A percentile compares a stretch with the other conserved stretches of the same genome.
Evolutionary conservation across 768 basidiomycete species (phyloP).

Genomic region (Mycena venus): DNA sequence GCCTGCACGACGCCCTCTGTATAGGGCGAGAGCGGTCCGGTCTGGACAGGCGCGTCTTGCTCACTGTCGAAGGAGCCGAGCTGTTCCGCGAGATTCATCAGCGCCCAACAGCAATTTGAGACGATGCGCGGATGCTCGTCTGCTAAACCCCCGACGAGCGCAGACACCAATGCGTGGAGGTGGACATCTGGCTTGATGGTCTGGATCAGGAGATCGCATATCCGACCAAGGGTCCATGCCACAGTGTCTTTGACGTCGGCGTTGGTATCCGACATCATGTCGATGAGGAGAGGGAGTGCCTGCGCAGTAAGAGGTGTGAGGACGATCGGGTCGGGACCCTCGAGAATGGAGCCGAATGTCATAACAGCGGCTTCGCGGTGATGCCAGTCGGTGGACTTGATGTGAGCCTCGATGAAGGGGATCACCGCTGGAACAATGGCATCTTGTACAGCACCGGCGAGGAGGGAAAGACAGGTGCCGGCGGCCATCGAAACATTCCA

Average conservation of each 20-base stretch:
- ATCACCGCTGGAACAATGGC: constrained; percentile 93
- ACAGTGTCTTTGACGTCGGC: constrained; percentile 95
- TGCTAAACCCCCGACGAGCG: constrained; percentile 84
- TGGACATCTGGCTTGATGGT: constrained; percentile 93
- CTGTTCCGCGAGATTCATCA: constrained; percentile 96
- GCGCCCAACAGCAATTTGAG: constrained; percentile 94
- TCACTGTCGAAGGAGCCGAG: constrained; percentile 77
- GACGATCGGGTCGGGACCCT: constrained; percentile 91
- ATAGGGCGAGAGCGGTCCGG: constrained; percentile 86
- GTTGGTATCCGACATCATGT: constrained; percentile 93
- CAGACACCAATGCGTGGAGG: constrained; percentile 84
- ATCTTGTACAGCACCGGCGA: constrained; percentile 93
- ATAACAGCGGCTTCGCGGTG: constrained; percentile 97
- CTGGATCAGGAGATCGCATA: constrained; percentile 89
- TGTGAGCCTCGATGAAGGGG: constrained; percentile 97
- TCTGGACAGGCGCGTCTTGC: constrained; percentile 65
- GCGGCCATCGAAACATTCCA: constrained; percentile 99
- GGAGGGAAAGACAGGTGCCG: constrained; percentile 88
- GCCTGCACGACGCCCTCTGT: constrained; percentile 90
- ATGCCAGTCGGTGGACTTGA: constrained; percentile 94
- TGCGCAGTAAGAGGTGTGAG: constrained; percentile 94
- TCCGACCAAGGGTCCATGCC: constrained; percentile 97
- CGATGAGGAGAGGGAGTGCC: constrained; percentile 92
- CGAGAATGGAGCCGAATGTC: constrained; percentile 98
- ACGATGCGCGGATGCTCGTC: constrained; percentile 85